Evolutionary conservation across 2,329 filamentous ascomycete genomes (phyloP).

Genomic region (Verruconis gallopava): DNA sequence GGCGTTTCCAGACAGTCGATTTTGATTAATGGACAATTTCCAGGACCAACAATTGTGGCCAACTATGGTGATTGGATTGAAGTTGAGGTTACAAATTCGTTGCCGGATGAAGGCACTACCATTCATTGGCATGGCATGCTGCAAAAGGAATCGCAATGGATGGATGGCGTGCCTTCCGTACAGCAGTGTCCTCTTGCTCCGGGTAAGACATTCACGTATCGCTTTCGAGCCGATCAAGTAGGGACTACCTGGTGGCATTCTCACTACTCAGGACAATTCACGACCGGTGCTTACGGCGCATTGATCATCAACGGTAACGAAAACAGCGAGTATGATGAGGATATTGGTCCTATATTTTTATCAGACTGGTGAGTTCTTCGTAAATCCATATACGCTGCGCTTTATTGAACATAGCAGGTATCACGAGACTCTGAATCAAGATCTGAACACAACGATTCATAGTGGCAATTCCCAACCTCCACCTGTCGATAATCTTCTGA

Average conservation of each 20-base stretch:
- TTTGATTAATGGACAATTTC: conserved; percentile 24
- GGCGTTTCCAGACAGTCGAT: conserved; percentile 19
- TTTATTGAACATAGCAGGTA: conserved; percentile 10
- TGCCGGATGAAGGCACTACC: conserved; percentile 24
- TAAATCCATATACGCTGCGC: conserved; percentile 11
- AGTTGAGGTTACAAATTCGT: conserved; percentile 16
- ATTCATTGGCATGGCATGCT: conserved; percentile 24
- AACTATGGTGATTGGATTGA: conserved; percentile 23
- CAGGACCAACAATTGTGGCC: conserved; percentile 24
- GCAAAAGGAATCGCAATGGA: conserved; percentile 22
- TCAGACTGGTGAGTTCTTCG: conserved; percentile 16
- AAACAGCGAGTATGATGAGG: conserved; percentile 26
- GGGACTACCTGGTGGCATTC: conserved; percentile 11
- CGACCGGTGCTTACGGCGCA: conserved; percentile 18
- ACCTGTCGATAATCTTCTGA: conserved; percentile 18
- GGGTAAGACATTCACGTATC: conserved; percentile 18
- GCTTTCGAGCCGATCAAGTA: conserved; percentile 16
- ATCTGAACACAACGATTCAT: conserved; percentile 12
- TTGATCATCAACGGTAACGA: conserved; percentile 18
- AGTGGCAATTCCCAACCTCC: background rate
- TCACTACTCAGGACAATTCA: conserved; percentile 20
- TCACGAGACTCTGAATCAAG: conserved; percentile 13
- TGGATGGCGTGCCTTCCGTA: conserved; percentile 24
- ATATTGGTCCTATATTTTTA: conserved; percentile 18
- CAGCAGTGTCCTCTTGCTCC: conserved; percentile 23